These are phyloP conservation scores for Tetrapisispora arboricola DNA, from an alignment of 805 yeast species.

Conservation along the genomic window DNA sequence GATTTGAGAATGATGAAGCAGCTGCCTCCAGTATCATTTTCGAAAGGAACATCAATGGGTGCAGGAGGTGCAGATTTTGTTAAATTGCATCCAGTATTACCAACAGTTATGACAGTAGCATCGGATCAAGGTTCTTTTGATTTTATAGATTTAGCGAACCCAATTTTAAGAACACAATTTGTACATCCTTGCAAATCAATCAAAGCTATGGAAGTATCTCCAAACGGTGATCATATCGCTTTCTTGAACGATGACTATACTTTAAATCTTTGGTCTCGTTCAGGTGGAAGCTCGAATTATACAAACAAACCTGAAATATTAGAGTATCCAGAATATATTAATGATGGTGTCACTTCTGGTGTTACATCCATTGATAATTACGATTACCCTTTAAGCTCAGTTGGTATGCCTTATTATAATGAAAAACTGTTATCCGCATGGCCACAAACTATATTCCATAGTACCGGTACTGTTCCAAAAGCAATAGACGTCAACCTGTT, in stretches of 20 bases:
- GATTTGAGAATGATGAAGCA: slow-evolving; percentile 67
- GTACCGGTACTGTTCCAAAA: slow-evolving; percentile 50
- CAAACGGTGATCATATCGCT: slow-evolving; percentile 66
- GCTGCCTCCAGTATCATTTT: slow-evolving; percentile 73
- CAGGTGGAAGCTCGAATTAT: slow-evolving; percentile 9
- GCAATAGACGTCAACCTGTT: slow-evolving; percentile 32
- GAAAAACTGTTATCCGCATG: slow-evolving; percentile 71
- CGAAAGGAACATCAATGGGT: slow-evolving; percentile 33
- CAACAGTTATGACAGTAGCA: slow-evolving; percentile 65
- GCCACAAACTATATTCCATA: slow-evolving; percentile 55
- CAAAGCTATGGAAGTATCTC: slow-evolving; percentile 27
- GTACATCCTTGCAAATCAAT: slow-evolving; percentile 30
- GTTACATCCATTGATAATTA: slow-evolving; percentile 34
- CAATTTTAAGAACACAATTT: slow-evolving; percentile 35
- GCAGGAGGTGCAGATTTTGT: slow-evolving; percentile 80
- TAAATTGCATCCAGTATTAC: slow-evolving; percentile 74
- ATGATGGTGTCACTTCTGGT: slow-evolving; percentile 25
- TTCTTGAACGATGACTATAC: slow-evolving; percentile 55
- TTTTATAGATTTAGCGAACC: slow-evolving; percentile 73
- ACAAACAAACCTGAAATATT: slow-evolving; percentile 34
- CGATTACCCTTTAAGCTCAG: slow-evolving; percentile 48
- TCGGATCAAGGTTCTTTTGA: slow-evolving; percentile 76
- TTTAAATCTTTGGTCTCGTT: slow-evolving; percentile 30
- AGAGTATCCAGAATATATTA: slow-evolving; percentile 44
- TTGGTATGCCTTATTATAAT: slow-evolving; percentile 84